Evolutionary conservation across 2,329 filamentous ascomycete species (phyloP).

Genomic region (Fusarium nematophilum): DNA sequence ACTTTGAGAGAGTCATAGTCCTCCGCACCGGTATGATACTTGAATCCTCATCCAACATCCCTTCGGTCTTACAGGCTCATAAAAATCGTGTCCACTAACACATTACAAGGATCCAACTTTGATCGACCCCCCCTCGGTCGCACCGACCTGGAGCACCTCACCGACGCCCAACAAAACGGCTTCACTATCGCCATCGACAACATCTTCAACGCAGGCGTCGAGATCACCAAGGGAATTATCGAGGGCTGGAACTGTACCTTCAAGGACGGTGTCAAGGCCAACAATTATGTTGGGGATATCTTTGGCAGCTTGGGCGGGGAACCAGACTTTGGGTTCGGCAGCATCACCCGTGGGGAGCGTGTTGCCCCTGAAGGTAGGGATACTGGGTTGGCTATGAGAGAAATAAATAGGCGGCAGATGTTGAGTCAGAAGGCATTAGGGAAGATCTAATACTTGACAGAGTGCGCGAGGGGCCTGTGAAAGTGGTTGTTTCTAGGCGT

Average conservation of each 20-base stretch:
- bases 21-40: conserved; percentile 67
- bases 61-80: too few relatives aligned
- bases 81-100: background rate
- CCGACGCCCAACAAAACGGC: conserved; percentile 69
- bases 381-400: conserved; percentile 38
- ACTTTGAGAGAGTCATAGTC: conserved; percentile 75
- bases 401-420: conserved; percentile 44
- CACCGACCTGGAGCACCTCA: conserved; percentile 68
- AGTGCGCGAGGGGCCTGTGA: background rate
- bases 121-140: conserved; percentile 73
- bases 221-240: conserved; percentile 74
- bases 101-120: conserved; percentile 69
- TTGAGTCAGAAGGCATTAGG: conserved; percentile 39
- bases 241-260: conserved; percentile 70
- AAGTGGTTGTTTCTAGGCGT: background rate
- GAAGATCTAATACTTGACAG: conserved; percentile 27
- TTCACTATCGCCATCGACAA: conserved; percentile 73
- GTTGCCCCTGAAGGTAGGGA: conserved; percentile 40
- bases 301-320: conserved; percentile 74
- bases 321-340: conserved; percentile 73
- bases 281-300: conserved; percentile 78
- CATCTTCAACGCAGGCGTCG: conserved; percentile 72
- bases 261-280: conserved; percentile 64
- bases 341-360: conserved; percentile 52
- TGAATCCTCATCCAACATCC: background rate